phyloP scores from a whole-genome alignment of 768 basidiomycete genomes.

The Erythrobasidium yunnanense region DNA sequence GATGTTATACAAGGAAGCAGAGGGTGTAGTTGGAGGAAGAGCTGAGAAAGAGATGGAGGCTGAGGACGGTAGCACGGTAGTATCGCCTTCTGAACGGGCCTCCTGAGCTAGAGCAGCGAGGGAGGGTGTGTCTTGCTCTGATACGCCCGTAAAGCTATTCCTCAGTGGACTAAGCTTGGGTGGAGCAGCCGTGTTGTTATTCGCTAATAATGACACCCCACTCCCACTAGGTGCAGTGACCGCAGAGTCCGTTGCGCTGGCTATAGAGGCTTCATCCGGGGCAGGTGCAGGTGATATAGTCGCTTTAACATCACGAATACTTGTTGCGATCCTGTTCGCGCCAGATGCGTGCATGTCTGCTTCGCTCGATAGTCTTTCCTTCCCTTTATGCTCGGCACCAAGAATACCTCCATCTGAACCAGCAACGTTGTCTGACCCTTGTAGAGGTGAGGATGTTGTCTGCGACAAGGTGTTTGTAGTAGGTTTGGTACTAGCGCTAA shows the following conservation, averaged over 20 bases:
- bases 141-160: slow-evolving; percentile 7
- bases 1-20: neutral
- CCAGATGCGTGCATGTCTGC: slow-evolving; percentile 7
- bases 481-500: slow-evolving; percentile 3
- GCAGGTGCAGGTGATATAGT: neutral
- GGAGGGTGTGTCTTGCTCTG: too few species aligned
- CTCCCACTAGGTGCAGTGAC: too few species aligned
- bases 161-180: slow-evolving; percentile 10
- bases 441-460: too few species aligned
- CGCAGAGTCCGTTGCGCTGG: too few species aligned
- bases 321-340: slow-evolving; percentile 13
- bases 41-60: slow-evolving; percentile 8
- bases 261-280: neutral
- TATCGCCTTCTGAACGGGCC: too few species aligned
- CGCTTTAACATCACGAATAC: neutral
- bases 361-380: neutral
- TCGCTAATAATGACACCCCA: too few species aligned
- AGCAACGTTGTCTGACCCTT: too few species aligned
- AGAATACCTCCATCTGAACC: neutral
- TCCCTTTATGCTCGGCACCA: neutral
- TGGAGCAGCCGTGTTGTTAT: too few species aligned
- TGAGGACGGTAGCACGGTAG: neutral
- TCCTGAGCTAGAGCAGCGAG: too few species aligned
- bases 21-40: slow-evolving; percentile 4
- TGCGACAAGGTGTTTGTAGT: too few species aligned